phyloP scores from a whole-genome alignment of 2,329 filamentous ascomycete genomes.

The Clonostachys byssicola region DNA sequence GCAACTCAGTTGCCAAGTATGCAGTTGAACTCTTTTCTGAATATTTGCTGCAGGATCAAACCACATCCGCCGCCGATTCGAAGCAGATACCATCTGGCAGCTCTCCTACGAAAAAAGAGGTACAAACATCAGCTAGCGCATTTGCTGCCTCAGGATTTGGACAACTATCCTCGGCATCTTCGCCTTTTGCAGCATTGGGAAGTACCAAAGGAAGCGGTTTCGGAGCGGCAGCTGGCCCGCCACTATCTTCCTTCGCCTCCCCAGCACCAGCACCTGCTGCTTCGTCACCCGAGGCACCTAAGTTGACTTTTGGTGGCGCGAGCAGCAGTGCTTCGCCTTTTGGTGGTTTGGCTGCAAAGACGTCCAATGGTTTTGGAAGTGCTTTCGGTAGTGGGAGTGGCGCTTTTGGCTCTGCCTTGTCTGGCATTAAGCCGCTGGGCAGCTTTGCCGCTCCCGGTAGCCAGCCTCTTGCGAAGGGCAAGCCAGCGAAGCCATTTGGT shows the following conservation, averaged over 20 bases:
- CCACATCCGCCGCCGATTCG: too few species aligned
- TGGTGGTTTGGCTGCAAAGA: conserved; percentile 29
- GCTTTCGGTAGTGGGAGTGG: conserved; percentile 37
- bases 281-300: conserved; percentile 24
- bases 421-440: conserved; percentile 42
- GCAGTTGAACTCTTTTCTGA: too few species aligned
- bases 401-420: conserved; percentile 26
- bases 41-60: too few species aligned
- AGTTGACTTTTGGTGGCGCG: conserved; percentile 42
- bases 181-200: conserved; percentile 59
- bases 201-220: conserved; percentile 43
- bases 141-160: conserved; percentile 68
- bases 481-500: conserved; percentile 71
- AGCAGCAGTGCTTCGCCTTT: conserved; percentile 39
- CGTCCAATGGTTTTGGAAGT: conserved; percentile 43
- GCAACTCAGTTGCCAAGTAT: neutral
- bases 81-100: conserved; percentile 3
- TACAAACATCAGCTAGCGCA: conserved; percentile 49
- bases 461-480: conserved; percentile 45
- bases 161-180: conserved; percentile 58
- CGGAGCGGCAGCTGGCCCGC: conserved; percentile 33
- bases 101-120: conserved; percentile 14
- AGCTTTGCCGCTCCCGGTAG: conserved; percentile 66
- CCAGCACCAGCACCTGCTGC: conserved; percentile 9
- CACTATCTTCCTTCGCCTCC: conserved; percentile 25